These are phyloP conservation scores for Mucor plumbeus DNA, from an alignment of 371 early-diverging fungal genomes.

Conservation along the genomic window DNA sequence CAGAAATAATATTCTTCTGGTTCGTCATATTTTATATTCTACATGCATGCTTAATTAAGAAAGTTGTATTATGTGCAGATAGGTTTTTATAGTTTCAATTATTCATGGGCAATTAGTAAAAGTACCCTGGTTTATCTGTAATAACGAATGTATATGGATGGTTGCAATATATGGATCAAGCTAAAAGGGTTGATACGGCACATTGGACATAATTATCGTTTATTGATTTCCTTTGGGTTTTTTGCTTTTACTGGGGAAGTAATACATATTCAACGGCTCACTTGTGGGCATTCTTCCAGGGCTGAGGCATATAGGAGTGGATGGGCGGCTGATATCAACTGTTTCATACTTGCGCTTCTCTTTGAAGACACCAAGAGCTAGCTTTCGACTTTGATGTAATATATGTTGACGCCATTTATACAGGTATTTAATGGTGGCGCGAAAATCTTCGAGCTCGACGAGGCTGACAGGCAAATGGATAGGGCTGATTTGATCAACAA, in stretches of 20 bases:
- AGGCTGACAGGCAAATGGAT: no score
- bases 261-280: slow-evolving; percentile 20
- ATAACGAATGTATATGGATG: not conserved
- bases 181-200: slow-evolving; percentile 22
- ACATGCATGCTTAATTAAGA: no score
- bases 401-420: slow-evolving; percentile 25
- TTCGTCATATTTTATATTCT: no score
- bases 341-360: slow-evolving; percentile 27
- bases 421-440: slow-evolving; percentile 22
- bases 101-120: no score
- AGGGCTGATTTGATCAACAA: no score
- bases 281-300: slow-evolving; percentile 21
- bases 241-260: slow-evolving; percentile 15
- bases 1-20: no score
- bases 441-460: slow-evolving; percentile 21
- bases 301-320: slow-evolving; percentile 23
- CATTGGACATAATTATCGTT: slow-evolving; percentile 12
- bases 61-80: no score
- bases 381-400: slow-evolving; percentile 21
- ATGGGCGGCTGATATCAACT: slow-evolving; percentile 20
- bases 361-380: slow-evolving; percentile 25
- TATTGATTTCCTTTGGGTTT: slow-evolving; percentile 18
- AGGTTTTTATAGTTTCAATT: no score
- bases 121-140: no score
- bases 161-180: slow-evolving; percentile 19